Conservation (phyloP, 345 rosid genomes). For the Ceriops decandra region DNA sequence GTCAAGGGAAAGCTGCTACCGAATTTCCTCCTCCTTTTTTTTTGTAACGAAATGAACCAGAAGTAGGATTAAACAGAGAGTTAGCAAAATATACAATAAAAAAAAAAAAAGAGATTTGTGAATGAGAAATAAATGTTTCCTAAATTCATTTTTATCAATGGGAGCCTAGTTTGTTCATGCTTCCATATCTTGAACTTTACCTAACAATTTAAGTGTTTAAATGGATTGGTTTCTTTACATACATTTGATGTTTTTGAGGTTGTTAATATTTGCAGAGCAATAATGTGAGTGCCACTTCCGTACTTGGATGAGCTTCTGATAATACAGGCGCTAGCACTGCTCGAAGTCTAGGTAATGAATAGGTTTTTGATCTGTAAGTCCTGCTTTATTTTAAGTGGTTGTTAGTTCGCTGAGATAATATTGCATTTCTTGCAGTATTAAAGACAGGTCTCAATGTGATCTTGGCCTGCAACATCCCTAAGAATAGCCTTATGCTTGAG, state of each 20-base stretch:
- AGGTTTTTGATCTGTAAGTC: background rate
- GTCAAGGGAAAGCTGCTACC: too few species aligned
- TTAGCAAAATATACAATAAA: too few species aligned
- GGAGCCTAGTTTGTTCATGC: too few species aligned
- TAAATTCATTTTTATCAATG: too few species aligned
- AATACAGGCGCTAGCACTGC: conserved; percentile 89
- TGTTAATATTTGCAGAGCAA: conserved; percentile 42
- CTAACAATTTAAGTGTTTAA: too few species aligned
- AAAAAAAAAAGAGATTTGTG: too few species aligned
- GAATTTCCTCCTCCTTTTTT: too few species aligned
- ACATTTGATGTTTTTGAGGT: background rate
- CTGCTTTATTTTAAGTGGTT: background rate
- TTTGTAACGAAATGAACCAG: too few species aligned
- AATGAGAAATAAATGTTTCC: too few species aligned
- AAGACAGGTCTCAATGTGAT: conserved; percentile 78
- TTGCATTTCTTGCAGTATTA: conserved; percentile 45
- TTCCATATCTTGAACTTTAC: too few species aligned
- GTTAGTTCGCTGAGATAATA: too few species aligned
- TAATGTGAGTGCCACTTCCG: conserved; percentile 61
- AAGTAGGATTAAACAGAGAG: too few species aligned
- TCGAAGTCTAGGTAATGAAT: conserved; percentile 64
- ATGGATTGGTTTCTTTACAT: background rate
- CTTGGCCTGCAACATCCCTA: conserved; percentile 83
- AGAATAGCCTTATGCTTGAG: conserved; percentile 83
- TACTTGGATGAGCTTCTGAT: conserved; percentile 82